Percentiles rank a stretch among this genome's conserved stretches.
These are phyloP conservation scores for Coprinopsis marcescibilis DNA, from an alignment of 768 basidiomycete genomes.

Conservation along the genomic window DNA sequence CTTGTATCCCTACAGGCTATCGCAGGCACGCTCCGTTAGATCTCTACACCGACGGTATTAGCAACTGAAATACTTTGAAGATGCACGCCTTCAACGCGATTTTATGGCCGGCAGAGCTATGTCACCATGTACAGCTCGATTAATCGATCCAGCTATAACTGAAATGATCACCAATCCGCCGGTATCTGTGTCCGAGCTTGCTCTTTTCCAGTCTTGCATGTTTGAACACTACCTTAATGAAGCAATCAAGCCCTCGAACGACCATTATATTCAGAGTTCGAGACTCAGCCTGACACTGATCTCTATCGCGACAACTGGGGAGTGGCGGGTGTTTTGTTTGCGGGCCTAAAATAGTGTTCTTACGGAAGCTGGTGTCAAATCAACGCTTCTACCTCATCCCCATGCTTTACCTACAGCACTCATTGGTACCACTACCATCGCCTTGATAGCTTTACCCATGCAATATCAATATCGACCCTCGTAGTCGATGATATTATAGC, in stretches of 20 bases:
- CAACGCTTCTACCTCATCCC: not conserved
- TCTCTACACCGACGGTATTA: too few species aligned
- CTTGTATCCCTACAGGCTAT: too few species aligned
- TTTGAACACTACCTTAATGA: not conserved
- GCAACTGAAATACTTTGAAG: not conserved
- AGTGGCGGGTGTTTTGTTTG: not conserved
- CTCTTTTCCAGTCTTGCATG: not conserved
- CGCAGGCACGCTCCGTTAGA: too few species aligned
- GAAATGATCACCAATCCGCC: not conserved
- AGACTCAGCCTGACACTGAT: not conserved
- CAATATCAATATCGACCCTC: too few species aligned
- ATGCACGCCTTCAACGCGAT: not conserved
- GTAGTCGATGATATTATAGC: too few species aligned
- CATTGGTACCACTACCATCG: too few species aligned
- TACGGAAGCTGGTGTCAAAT: not conserved
- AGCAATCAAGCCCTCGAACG: not conserved
- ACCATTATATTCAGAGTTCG: not conserved
- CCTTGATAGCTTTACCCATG: too few species aligned
- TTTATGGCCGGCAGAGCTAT: not conserved
- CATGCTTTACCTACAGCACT: too few species aligned
- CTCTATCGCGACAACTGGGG: not conserved
- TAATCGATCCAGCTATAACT: too few species aligned
- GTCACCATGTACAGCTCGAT: too few species aligned
- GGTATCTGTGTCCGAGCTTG: not conserved
- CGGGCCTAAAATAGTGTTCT: not conserved